Conservation (phyloP, 345 rosid genomes). For the Salix brachista region DNA sequence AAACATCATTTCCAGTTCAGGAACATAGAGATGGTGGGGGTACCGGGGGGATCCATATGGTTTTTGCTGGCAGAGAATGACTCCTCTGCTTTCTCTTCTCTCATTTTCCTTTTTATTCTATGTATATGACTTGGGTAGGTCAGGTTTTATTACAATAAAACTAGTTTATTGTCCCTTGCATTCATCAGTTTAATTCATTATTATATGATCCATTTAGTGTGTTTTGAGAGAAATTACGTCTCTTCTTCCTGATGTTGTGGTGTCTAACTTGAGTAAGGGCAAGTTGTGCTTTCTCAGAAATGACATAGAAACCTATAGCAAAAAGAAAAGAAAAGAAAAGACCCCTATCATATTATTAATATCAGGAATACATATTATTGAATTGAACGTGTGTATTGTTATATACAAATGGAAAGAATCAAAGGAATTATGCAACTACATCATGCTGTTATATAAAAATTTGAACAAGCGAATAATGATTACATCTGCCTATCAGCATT, state of each 20-base stretch:
- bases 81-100: not conserved
- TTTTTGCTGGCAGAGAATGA: conserved; percentile 12
- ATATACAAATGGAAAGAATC: not conserved
- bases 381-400: not conserved
- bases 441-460: not conserved
- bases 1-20: conserved; percentile 28
- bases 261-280: too few species aligned
- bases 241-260: too few species aligned
- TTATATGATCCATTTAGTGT: not conserved
- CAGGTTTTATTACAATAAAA: conserved; percentile 5
- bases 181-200: not conserved
- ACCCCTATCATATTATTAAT: not conserved
- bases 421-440: not conserved
- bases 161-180: not conserved
- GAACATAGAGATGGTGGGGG: not conserved
- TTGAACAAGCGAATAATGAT: not conserved
- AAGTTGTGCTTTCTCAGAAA: too few species aligned
- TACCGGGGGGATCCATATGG: not conserved
- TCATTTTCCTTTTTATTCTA: not conserved
- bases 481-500: not conserved
- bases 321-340: too few species aligned
- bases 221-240: too few species aligned
- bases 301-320: too few species aligned
- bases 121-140: conserved; percentile 5
- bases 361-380: not conserved